Evolutionary conservation across 331 rosid genomes (phyloP), one percentile per base, ranked within the genome.

Genomic region (Quercus tomentella): DNA sequence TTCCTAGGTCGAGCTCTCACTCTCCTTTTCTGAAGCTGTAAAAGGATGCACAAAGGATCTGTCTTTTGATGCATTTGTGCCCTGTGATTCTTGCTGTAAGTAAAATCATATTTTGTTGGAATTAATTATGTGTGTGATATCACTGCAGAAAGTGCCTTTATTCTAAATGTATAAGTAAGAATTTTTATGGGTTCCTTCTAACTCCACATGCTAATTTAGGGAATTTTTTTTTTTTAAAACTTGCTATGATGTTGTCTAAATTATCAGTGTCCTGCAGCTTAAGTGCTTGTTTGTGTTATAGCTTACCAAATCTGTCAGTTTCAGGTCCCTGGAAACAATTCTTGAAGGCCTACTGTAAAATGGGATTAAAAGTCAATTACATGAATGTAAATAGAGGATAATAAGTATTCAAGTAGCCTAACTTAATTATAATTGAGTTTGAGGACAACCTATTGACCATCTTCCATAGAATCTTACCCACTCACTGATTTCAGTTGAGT

Each of bases 1-100:
- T 60, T 56, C 58, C 4, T 78, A 96, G 99, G 94, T 87, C 73
- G 94, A 88, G 78, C 73, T 90, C 78, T 76, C 87, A 28, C 97
- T 96, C 75, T 86, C 96, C 66, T 96, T 96, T 81, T 65, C 87
- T 23, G 97, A 96, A 90, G 97, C 98, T 73, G 91, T 86, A 12
- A 82, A 86, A 78, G 99, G 99, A 79, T 93, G 99, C 90, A 90
- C 87, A 80, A 93, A 83, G 85, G 63, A 84, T 62, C 76, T 93
- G 72, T 91, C 98, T 45, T 87, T 92, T 84, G 84, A 88, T 78
- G 90, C 98, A 23, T 57, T 84, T 11, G 91, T 91, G 88, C 97
- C 96, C 74, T 96, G 99, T 21, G 91, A 86, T 87, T 76, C 79
- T 78, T 96, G 99, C 57, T 1, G 99, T 96, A 84, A 93, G 97